These are phyloP conservation scores for Populus nigra DNA, from an alignment of 345 rosid genomes.

Conservation along the genomic window DNA sequence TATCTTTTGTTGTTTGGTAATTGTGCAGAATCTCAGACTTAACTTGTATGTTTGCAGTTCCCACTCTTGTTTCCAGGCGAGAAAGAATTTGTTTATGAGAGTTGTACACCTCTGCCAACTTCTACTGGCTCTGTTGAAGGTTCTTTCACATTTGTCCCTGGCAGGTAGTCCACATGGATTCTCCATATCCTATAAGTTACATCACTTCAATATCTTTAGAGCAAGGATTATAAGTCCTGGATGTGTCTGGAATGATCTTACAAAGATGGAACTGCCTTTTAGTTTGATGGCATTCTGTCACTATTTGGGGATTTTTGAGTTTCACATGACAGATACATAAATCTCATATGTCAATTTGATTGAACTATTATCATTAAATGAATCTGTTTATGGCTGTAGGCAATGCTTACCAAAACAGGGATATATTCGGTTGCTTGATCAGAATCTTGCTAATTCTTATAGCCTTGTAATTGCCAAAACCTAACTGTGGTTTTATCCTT, in stretches of 20 bases:
- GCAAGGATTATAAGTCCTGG: not conserved
- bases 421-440: not conserved
- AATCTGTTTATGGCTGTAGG: not conserved
- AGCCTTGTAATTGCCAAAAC: not conserved
- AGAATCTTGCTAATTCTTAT: not conserved
- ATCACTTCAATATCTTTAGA: not conserved
- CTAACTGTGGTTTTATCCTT: not conserved
- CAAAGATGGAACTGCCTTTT: not conserved
- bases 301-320: not conserved
- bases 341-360: not conserved
- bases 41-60: slow-evolving; percentile 40
- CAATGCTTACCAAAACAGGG: not conserved
- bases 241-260: not conserved
- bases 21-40: slow-evolving; percentile 5
- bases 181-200: not conserved
- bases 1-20: not conserved
- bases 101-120: slow-evolving; percentile 41
- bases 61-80: slow-evolving; percentile 64
- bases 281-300: not conserved
- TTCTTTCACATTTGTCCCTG: slow-evolving; percentile 81
- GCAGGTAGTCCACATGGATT: slow-evolving; percentile 48
- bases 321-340: not conserved
- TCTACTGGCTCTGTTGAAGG: slow-evolving; percentile 64
- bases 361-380: not conserved
- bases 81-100: slow-evolving; percentile 71